Evolutionary conservation across 257 asterid genomes (phyloP).

Genomic region (Scutellaria barbata): DNA sequence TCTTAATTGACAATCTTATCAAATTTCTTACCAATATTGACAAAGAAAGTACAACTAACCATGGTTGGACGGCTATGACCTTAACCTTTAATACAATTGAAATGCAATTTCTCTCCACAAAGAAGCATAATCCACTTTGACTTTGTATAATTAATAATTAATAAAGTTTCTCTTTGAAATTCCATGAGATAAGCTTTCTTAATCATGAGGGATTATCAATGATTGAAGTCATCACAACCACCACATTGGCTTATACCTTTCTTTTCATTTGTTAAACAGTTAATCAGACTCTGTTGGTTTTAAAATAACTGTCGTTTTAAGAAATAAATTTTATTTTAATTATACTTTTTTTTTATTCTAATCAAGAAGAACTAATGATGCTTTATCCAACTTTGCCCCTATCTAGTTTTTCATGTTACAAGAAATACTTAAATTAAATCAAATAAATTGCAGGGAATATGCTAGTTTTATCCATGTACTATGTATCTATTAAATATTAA

Average conservation of each 20-base stretch:
- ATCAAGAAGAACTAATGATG: too few relatives aligned
- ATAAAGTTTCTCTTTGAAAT: constrained; percentile 21
- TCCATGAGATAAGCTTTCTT: constrained; percentile 18
- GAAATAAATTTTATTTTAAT: too few relatives aligned
- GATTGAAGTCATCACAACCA: constrained; percentile 28
- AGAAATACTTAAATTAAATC: too few relatives aligned
- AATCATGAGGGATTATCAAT: constrained; percentile 8
- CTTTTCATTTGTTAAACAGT: too few relatives aligned
- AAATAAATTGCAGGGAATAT: too few relatives aligned
- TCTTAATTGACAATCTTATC: constrained; percentile 7
- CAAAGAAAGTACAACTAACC: constrained; percentile 34
- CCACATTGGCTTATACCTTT: background rate
- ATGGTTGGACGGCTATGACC: constrained; percentile 34
- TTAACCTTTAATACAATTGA: background rate
- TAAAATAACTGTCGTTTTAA: too few relatives aligned
- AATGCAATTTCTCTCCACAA: constrained; percentile 20
- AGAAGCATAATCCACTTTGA: constrained; percentile 17
- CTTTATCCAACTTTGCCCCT: too few relatives aligned
- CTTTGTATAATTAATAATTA: constrained; percentile 24
- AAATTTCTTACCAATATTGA: constrained; percentile 27
- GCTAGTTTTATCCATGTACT: too few relatives aligned
- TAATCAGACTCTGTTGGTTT: too few relatives aligned
- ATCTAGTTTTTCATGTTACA: too few relatives aligned
- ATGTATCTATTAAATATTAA: too few relatives aligned
- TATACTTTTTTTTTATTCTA: too few relatives aligned